Conservation (phyloP, 2,329 filamentous ascomycete species). For the Colletotrichum sidae region DNA sequence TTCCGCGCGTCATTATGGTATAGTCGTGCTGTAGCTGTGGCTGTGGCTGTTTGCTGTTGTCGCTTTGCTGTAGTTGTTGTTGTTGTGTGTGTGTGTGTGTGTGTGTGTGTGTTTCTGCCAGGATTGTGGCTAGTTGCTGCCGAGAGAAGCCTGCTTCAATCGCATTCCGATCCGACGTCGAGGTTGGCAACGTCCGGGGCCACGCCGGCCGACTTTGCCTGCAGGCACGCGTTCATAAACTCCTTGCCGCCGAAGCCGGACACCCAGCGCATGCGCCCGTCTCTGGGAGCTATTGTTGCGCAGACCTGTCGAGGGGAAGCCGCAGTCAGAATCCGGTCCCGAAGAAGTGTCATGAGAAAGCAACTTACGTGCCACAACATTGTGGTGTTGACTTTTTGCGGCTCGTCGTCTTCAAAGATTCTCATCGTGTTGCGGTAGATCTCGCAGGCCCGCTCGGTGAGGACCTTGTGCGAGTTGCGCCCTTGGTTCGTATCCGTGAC, state of each 20-base stretch:
- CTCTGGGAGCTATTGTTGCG: neutral
- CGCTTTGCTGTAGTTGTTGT: no score
- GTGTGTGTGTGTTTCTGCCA: no score
- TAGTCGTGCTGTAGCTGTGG: no score
- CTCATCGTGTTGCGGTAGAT: neutral
- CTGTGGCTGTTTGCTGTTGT: no score
- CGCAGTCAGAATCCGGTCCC: neutral
- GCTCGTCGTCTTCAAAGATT: constrained; percentile 11
- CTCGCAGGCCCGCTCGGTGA: constrained; percentile 17
- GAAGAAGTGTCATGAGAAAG: no score
- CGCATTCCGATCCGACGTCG: neutral
- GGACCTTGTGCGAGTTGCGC: neutral
- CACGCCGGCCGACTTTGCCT: neutral
- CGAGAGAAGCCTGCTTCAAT: no score
- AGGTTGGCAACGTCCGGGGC: neutral
- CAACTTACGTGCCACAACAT: constrained; percentile 18
- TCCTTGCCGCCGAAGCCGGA: constrained; percentile 21
- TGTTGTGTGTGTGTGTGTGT: no score
- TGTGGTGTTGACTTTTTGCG: neutral
- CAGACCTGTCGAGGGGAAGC: neutral
- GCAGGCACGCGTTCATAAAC: constrained; percentile 1
- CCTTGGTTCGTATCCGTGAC: no score
- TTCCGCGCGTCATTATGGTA: no score
- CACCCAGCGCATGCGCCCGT: constrained; percentile 1
- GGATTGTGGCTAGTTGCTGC: no score